These are phyloP conservation scores for Penicillium egyptiacum DNA, from an alignment of 495 filamentous ascomycete genomes.

Conservation along the genomic window DNA sequence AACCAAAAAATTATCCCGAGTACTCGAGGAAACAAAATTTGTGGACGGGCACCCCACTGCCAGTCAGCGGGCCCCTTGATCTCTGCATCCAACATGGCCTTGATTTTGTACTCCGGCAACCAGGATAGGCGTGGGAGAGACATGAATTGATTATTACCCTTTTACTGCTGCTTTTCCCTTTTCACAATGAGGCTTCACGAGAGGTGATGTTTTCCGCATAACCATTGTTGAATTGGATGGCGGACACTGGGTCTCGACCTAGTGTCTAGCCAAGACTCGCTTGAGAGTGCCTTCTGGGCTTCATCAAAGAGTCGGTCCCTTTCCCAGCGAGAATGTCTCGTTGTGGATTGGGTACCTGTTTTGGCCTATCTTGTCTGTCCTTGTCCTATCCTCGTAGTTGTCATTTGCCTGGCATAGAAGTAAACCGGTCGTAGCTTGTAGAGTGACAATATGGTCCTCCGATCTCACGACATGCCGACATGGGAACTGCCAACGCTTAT, in stretches of 20 bases:
- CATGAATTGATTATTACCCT: constrained; percentile 43
- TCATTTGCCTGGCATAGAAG: constrained; percentile 6
- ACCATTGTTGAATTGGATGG: constrained; percentile 49
- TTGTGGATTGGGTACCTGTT: constrained; percentile 15
- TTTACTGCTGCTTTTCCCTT: constrained; percentile 39
- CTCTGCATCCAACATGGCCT: constrained; percentile 36
- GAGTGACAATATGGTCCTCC: neutral
- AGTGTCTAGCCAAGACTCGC: constrained; percentile 23
- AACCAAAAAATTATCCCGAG: constrained; percentile 33
- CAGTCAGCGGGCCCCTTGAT: constrained; percentile 27
- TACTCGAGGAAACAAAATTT: constrained; percentile 32
- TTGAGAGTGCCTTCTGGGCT: constrained; percentile 22
- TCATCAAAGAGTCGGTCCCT: constrained; percentile 32
- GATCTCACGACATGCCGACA: neutral
- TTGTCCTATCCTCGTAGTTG: constrained; percentile 6
- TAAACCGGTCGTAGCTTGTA: constrained; percentile 6
- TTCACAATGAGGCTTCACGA: constrained; percentile 53
- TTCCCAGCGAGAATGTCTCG: constrained; percentile 5
- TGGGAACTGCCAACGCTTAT: neutral
- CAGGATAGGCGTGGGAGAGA: constrained; percentile 49
- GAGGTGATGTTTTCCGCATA: constrained; percentile 51
- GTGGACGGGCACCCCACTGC: constrained; percentile 23
- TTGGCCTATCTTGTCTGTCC: constrained; percentile 34
- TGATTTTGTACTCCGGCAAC: constrained; percentile 44
- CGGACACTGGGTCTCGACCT: constrained; percentile 19